Percentiles rank a stretch among this genome's conserved stretches.
These are phyloP conservation scores for Polysphondylium violaceum DNA, from an alignment of 78 protist species.

Conservation along the genomic window DNA sequence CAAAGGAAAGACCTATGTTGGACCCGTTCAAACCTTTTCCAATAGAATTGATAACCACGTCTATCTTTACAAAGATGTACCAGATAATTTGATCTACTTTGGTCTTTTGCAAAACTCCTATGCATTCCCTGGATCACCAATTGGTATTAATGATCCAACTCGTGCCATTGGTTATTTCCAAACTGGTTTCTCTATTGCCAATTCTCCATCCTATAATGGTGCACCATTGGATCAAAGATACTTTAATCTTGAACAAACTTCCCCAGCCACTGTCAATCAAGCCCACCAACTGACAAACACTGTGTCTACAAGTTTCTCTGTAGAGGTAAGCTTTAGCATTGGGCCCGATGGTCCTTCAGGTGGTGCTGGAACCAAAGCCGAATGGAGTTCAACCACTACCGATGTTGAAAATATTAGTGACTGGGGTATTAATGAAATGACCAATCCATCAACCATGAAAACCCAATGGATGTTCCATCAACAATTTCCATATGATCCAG, in stretches of 20 bases:
- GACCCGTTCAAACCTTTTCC: slow-evolving; percentile 13
- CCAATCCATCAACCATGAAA: slow-evolving; percentile 14
- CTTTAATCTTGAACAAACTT: slow-evolving; percentile 2
- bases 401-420: not conserved
- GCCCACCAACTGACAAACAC: not conserved
- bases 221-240: not conserved
- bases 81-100: not conserved
- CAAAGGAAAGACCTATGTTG: not conserved
- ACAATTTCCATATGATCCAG: slow-evolving; percentile 43
- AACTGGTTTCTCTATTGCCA: not conserved
- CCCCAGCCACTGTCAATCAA: slow-evolving; percentile 51
- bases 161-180: slow-evolving; percentile 19
- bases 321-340: not conserved
- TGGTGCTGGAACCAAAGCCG: not conserved
- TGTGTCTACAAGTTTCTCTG: not conserved
- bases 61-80: slow-evolving; percentile 22
- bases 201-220: not conserved
- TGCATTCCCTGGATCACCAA: not conserved
- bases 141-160: not conserved
- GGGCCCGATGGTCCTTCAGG: not conserved
- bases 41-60: not conserved
- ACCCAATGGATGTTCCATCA: slow-evolving; percentile 39
- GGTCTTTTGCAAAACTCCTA: slow-evolving; percentile 3
- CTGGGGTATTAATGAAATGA: slow-evolving; percentile 37
- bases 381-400: not conserved